These are phyloP conservation scores for Fusarium sp. DNA, from an alignment of 2,329 filamentous ascomycete species.

Conservation along the genomic window DNA sequence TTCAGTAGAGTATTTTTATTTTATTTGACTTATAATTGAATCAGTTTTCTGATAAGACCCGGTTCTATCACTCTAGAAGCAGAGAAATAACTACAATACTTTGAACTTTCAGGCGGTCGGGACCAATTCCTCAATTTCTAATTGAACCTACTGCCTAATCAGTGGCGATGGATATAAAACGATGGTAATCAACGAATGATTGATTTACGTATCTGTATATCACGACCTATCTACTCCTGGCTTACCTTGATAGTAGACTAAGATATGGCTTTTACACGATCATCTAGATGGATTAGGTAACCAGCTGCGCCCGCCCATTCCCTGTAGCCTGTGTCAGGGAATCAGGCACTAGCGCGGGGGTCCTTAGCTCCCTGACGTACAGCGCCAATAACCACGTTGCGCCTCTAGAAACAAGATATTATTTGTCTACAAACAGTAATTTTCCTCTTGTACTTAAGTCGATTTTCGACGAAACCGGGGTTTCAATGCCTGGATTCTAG, in stretches of 20 bases:
- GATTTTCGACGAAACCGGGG: background rate
- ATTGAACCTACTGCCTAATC: background rate
- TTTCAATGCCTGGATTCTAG: background rate
- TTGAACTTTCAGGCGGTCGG: no score
- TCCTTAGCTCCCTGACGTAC: conserved; percentile 35
- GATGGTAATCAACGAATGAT: background rate
- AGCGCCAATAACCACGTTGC: conserved; percentile 46
- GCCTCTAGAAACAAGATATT: conserved; percentile 32
- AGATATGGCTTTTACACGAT: background rate
- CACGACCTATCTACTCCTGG: background rate
- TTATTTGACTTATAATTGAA: background rate
- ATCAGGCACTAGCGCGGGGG: conserved; percentile 45
- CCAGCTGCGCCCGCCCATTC: background rate
- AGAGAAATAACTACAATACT: no score
- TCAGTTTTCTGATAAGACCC: background rate
- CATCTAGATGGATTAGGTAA: background rate
- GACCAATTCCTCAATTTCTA: no score
- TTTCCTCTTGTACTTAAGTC: conserved; percentile 8
- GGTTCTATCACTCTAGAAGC: background rate
- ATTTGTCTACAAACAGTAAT: conserved; percentile 14
- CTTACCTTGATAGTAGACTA: background rate
- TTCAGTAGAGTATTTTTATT: background rate
- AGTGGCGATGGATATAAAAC: background rate
- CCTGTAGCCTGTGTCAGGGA: background rate
- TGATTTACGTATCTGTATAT: background rate